Evolutionary conservation across 2,329 filamentous ascomycete species (phyloP).

Genomic region (Exophiala sideris): DNA sequence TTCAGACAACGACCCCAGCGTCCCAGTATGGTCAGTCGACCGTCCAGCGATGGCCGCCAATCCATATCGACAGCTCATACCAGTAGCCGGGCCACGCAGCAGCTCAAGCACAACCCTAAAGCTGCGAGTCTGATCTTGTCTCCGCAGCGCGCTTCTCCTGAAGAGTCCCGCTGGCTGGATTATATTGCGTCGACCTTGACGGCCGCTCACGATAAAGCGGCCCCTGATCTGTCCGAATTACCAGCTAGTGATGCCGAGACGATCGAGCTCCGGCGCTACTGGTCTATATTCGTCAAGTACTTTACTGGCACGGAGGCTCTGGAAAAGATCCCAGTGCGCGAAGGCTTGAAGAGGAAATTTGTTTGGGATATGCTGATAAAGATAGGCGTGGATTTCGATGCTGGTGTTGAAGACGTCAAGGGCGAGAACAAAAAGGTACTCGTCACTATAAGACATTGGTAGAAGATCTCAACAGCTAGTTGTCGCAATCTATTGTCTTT

Average conservation of each 20-base stretch:
- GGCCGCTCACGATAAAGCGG: constrained; percentile 32
- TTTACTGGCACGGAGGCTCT: constrained; percentile 82
- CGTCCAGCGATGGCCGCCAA: constrained; percentile 23
- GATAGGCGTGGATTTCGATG: constrained; percentile 54
- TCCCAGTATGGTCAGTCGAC: constrained; percentile 23
- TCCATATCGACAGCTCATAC: constrained; percentile 25
- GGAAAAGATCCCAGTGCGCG: constrained; percentile 80
- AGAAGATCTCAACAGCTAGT: background rate
- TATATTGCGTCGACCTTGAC: constrained; percentile 36
- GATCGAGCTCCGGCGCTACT: constrained; percentile 58
- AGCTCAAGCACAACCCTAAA: constrained; percentile 22
- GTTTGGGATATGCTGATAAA: constrained; percentile 56
- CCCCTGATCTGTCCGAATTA: constrained; percentile 24
- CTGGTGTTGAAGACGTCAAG: constrained; percentile 23
- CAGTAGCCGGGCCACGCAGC: constrained; percentile 11
- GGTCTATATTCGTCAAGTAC: constrained; percentile 75
- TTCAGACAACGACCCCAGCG: constrained; percentile 22
- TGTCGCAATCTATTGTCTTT: no score
- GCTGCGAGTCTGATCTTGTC: constrained; percentile 60
- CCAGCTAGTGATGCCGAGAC: constrained; percentile 13
- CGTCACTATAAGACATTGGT: constrained; percentile 26
- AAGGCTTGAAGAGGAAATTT: constrained; percentile 77
- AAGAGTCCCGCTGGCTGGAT: constrained; percentile 69
- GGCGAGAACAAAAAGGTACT: constrained; percentile 22
- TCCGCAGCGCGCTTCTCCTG: constrained; percentile 72